A percentile compares a stretch with the other conserved stretches of the same genome.
Evolutionary conservation across 176 grass and related monocot genomes (phyloP).

Genomic region (Cymbopogon citratus): DNA sequence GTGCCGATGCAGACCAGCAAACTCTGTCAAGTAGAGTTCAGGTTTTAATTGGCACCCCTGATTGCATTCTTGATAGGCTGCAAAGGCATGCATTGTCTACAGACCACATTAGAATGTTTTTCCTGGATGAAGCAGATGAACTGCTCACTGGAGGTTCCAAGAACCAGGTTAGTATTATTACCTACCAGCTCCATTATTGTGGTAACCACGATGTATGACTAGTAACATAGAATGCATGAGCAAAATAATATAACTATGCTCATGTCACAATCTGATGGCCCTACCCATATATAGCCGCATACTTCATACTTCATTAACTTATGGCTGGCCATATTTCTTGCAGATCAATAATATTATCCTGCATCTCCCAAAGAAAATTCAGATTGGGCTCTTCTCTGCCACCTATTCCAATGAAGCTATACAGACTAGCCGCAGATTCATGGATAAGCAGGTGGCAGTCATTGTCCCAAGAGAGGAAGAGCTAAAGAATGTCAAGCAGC

Average conservation of each 20-base stretch:
- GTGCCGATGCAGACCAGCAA: slow-evolving; percentile 33
- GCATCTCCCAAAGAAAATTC: slow-evolving; percentile 49
- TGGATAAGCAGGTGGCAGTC: slow-evolving; percentile 43
- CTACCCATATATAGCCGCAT: no score
- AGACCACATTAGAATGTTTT: slow-evolving; percentile 60
- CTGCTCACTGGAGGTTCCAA: slow-evolving; percentile 63
- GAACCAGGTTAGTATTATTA: slow-evolving; percentile 51
- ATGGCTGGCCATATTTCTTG: slow-evolving; percentile 3
- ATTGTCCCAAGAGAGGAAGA: slow-evolving; percentile 60
- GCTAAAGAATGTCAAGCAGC: slow-evolving; percentile 44
- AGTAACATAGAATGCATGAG: neutral
- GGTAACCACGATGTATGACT: neutral
- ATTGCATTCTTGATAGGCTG: slow-evolving; percentile 49
- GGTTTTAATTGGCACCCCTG: slow-evolving; percentile 46
- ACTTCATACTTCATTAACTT: neutral
- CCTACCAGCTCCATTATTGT: neutral
- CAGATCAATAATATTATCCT: slow-evolving; percentile 59
- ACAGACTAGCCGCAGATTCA: slow-evolving; percentile 41
- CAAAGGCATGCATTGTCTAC: slow-evolving; percentile 32
- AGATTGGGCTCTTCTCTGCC: slow-evolving; percentile 60
- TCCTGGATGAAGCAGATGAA: slow-evolving; percentile 80
- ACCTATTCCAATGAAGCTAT: slow-evolving; percentile 49
- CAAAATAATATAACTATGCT: neutral
- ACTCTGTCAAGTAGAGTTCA: slow-evolving; percentile 42
- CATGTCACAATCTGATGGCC: neutral